Percentiles rank a stretch among this genome's conserved stretches.
phyloP scores from a whole-genome alignment of 805 yeast species.

The Sugiyamaella mastotermitis region DNA sequence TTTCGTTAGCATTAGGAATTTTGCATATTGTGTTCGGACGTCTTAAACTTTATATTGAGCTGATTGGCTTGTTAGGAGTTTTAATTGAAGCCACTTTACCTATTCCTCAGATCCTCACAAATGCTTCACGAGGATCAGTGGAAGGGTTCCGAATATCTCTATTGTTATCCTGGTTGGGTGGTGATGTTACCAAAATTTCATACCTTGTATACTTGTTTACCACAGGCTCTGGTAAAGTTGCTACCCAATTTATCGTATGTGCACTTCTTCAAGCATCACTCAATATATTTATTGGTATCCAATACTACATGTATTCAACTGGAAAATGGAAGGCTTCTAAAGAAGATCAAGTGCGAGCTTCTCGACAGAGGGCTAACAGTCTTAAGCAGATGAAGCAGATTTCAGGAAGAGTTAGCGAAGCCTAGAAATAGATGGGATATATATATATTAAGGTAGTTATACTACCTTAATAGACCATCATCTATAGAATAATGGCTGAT shows the following conservation, averaged over 20 bases:
- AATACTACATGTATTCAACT: conserved; percentile 22
- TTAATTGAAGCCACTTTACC: conserved; percentile 41
- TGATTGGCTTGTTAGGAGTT: conserved; percentile 58
- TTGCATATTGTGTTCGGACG: conserved; percentile 37
- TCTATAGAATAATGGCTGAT: too few species aligned
- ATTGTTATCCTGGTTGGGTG: conserved; percentile 80
- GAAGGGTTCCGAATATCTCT: conserved; percentile 75
- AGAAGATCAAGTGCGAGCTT: conserved; percentile 9
- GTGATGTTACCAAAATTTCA: conserved; percentile 62
- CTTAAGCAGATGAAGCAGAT: conserved; percentile 9
- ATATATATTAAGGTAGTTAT: too few species aligned
- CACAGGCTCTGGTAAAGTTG: conserved; percentile 10
- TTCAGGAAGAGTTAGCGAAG: too few species aligned
- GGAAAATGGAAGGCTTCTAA: conserved; percentile 17
- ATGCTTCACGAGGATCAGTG: conserved; percentile 68
- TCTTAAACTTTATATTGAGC: conserved; percentile 37
- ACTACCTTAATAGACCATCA: too few species aligned
- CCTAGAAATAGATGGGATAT: too few species aligned
- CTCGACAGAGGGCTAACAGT: conserved; percentile 20
- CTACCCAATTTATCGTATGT: conserved; percentile 25
- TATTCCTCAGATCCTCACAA: conserved; percentile 58
- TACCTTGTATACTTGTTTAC: conserved; percentile 15
- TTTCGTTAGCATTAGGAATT: conserved; percentile 36
- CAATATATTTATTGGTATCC: conserved; percentile 23
- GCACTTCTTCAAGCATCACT: conserved; percentile 20